Base-by-base conservation (phyloP, 345 rosid species). In the Lenwebbia sp. region DNA sequence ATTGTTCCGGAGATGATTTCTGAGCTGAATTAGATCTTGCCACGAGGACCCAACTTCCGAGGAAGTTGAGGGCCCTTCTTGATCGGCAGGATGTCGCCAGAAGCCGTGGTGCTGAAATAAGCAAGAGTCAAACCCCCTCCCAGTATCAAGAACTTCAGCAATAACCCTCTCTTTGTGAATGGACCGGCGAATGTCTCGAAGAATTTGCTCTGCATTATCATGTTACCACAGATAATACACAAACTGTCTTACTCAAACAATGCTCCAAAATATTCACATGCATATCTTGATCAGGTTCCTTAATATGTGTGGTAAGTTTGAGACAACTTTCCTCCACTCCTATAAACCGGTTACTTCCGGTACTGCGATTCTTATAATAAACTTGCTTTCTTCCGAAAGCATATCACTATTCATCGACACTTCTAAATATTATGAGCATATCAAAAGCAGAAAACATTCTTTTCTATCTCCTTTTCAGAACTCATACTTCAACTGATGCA, bases 51-150 rank as follows among this genome's bases (percentile, higher is more conserved):
- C 5, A 87, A 93, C 95, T 96, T 96, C 19, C 98, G 99, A 30
- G 93, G 93, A 88, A 95, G 96, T 91, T 96, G 98, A 22, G 98
- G 99, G 55, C 98, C 98, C 90, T 95, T 95, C 92, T 93, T 94
- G 90, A 97, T 97, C 1, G 98, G 99, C 60, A 97, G 93, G 88
- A 95, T 88, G 87, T 95, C 96, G 2, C 94, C 96, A 3, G 96
- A 86, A 3, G 95, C 94, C 1, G 93, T 90, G 86, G 96, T 92
- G 54, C 99, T 93, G 75, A 90, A 87, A 89, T 90, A 95, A 84
- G 98, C 94, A 60, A 93, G 91, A 74, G 93, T 88, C 53, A 96
- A 92, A 83, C 99, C 98, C 75, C 98, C 98, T 88, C 96, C 98
- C 90, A 96, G 87, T 83, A 96, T 92, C 92, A 96, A 92, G 89